Evolutionary conservation across 2,329 filamentous ascomycete species (phyloP), one percentile per base, ranked within the genome.

Genomic region (Nemania serpens): DNA sequence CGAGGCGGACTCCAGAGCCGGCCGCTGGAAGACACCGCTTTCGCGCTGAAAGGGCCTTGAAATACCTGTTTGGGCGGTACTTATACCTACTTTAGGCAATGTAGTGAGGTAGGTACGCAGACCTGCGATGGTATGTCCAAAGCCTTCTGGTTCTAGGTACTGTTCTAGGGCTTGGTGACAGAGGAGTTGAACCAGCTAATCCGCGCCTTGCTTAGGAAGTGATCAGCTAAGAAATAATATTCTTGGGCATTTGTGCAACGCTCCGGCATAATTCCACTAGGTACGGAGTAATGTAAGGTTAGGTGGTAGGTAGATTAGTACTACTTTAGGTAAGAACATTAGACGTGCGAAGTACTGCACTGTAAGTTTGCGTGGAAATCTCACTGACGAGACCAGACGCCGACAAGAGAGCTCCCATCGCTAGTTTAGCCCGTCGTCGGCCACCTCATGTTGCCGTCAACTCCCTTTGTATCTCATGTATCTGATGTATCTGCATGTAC

Each of bases 161-260:
- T n/a, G n/a, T n/a, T n/a, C n/a, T n/a, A n/a, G n/a, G n/a, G 25
- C 25, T 4, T 29, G 25, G 25, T 29, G 25, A 29, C 25, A 29
- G 25, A 29, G 25, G 25, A 29, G 25, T 36, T 22, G 15, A 22
- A 17, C 53, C 37, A 55, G 54, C 59, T 55, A 50, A 51, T 47
- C 22, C 22, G 29, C n/a, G 5, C 47, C 55, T 45, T 22, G 51
- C 50, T 34, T 25, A n/a, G 51, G 37, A 56, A 62, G 52, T 51
- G 47, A 59, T 62, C 55, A 22, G 47, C 55, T 29, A 48, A 55
- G 34, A 36, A n/a, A 55, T n/a, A 50, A 45, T 54, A 50, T 49
- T 51, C 47, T 59, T 55, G 51, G 55, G 50, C 51, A 52, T 53
- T 59, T 62, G 55, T 59, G 56, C 60, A 62, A 59, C 56, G 42